Evolutionary conservation across 495 filamentous ascomycete species (phyloP).

Genomic region (Trichoderma virens): DNA sequence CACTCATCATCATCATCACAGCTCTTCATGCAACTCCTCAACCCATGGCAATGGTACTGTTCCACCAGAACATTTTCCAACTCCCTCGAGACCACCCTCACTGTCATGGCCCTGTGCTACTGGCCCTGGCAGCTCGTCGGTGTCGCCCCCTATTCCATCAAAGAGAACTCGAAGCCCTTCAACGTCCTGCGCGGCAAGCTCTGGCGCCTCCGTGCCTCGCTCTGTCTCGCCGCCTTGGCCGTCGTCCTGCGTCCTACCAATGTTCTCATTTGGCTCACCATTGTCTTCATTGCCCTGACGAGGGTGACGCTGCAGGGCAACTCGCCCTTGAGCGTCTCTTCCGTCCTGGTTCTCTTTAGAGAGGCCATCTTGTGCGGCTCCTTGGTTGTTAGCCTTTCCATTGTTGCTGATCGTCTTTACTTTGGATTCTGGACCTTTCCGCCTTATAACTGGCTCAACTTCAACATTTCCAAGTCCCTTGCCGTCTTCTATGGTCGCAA

Average conservation of each 20-base stretch:
- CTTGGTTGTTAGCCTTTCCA: conserved; percentile 52
- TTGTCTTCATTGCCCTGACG: conserved; percentile 37
- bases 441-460: conserved; percentile 79
- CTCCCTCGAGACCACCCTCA: conserved; percentile 82
- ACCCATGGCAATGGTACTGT: conserved; percentile 96
- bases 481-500: conserved; percentile 91
- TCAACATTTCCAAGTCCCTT: conserved; percentile 81
- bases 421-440: conserved; percentile 88
- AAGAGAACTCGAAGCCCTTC: conserved; percentile 20
- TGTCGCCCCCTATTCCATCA: conserved; percentile 19
- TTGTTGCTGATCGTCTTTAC: conserved; percentile 68
- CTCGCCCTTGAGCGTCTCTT: conserved; percentile 31
- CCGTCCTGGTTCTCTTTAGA: conserved; percentile 47
- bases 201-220: conserved; percentile 50
- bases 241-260: conserved; percentile 90
- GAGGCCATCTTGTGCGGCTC: conserved; percentile 64
- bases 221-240: conserved; percentile 71
- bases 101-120: conserved; percentile 64
- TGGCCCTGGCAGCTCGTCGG: conserved; percentile 73
- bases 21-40: conserved; percentile 66
- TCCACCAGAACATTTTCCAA: conserved; percentile 92
- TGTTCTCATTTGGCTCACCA: conserved; percentile 68
- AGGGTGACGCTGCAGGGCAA: conserved; percentile 30
- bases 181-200: conserved; percentile 14
- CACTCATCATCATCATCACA: conserved; percentile 23